Evolutionary conservation across 345 rosid species (phyloP).

Genomic region (Hibiscus syriacus): DNA sequence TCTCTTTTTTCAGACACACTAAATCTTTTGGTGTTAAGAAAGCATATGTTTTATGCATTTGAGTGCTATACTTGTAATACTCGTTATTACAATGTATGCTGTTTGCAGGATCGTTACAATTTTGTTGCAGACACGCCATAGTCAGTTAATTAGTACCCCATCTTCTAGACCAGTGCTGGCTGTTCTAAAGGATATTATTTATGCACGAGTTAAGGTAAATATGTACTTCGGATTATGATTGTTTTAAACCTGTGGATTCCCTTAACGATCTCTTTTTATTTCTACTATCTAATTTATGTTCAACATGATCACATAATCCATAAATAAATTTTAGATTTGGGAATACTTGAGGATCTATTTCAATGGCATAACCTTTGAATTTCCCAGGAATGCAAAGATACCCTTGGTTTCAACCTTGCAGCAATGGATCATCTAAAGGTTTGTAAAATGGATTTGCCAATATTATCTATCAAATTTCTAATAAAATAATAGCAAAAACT

Average conservation of each 20-base stretch:
- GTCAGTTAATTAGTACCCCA: slow-evolving; percentile 68
- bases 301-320: neutral
- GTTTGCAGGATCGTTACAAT: slow-evolving; percentile 69
- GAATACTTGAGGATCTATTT: too few species aligned
- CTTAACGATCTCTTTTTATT: neutral
- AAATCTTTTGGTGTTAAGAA: neutral
- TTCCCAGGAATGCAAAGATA: slow-evolving; percentile 76
- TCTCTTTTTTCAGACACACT: neutral
- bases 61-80: neutral
- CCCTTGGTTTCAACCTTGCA: slow-evolving; percentile 81
- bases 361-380: neutral
- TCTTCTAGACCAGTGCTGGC: slow-evolving; percentile 68
- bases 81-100: neutral
- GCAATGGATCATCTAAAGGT: slow-evolving; percentile 95
- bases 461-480: neutral
- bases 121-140: slow-evolving; percentile 67
- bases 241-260: too few species aligned
- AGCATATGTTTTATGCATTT: neutral
- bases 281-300: neutral
- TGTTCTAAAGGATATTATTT: slow-evolving; percentile 57
- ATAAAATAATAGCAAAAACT: neutral
- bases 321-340: neutral
- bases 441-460: neutral
- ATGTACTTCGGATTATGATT: neutral
- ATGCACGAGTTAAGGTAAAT: slow-evolving; percentile 68